A percentile compares a stretch with the other conserved stretches of the same genome.
Conservation (phyloP, 2,329 filamentous ascomycete species). For the Diaporthe sp. region DNA sequence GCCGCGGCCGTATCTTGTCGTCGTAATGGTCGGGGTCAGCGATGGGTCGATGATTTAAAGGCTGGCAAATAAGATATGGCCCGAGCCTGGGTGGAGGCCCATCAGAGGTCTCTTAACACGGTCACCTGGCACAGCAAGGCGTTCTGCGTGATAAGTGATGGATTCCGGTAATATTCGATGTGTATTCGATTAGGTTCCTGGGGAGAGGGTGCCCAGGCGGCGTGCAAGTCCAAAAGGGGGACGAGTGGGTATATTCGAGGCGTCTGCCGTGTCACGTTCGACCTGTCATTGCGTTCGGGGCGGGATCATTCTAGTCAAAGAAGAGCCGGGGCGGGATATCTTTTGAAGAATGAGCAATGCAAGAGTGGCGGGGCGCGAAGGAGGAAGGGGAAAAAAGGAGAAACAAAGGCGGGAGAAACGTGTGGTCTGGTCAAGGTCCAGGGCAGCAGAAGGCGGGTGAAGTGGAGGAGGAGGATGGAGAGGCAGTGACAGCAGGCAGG, state of each 20-base stretch:
- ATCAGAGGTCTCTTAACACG: constrained; percentile 29
- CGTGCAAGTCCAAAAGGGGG: constrained; percentile 16
- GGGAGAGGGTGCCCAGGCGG: constrained; percentile 14
- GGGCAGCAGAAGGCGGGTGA: constrained; percentile 8
- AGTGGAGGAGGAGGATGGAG: not conserved
- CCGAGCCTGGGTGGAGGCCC: constrained; percentile 31
- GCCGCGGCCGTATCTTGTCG: constrained; percentile 37
- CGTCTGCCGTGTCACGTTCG: constrained; percentile 35
- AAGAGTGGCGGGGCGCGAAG: constrained; percentile 17
- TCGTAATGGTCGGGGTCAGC: constrained; percentile 27
- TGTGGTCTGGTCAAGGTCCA: constrained; percentile 24
- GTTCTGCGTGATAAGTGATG: constrained; percentile 17
- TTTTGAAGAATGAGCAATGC: constrained; percentile 27
- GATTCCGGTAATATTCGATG: constrained; percentile 1
- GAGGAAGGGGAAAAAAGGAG: not conserved
- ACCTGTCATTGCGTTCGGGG: constrained; percentile 41
- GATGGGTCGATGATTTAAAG: constrained; percentile 7
- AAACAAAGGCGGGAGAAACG: constrained; percentile 20
- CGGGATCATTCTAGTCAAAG: constrained; percentile 31
- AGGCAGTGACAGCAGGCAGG: not conserved
- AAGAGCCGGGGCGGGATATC: constrained; percentile 30
- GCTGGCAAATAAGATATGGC: constrained; percentile 30
- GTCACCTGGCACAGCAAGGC: constrained; percentile 36
- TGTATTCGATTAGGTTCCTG: constrained; percentile 13
- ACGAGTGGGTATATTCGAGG: constrained; percentile 30